Base-by-base conservation (phyloP, 2,329 filamentous ascomycete species). In the Sporothrix protearum region DNA sequence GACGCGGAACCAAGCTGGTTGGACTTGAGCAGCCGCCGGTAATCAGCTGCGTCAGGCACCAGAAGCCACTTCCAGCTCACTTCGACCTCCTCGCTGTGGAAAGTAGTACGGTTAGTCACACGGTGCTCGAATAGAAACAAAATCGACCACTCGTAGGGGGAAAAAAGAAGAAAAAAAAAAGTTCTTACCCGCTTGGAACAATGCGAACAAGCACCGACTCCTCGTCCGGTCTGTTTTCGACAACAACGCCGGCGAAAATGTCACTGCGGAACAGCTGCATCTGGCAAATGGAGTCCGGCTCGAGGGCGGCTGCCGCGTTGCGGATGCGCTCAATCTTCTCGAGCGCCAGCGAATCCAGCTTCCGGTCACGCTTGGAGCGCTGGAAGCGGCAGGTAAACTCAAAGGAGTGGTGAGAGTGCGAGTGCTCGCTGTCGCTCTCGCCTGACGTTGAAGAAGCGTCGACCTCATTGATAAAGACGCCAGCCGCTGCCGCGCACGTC, bases 321-420 rank as follows among this genome's bases (percentile, higher is more conserved):
- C 86, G 85, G 71, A 96, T 87, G 73, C 89, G 88, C 71, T 88
- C 83, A 78, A 92, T 90, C 69, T 87, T 86, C 76, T 96, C 94
- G 73, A 96, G 82, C 1, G 85, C 82, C 70, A 92, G 88, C 47
- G 87, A 86, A 70, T 92, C 88, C 68, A 90, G 80, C 75, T 91
- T 92, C 81, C 91, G 93, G 74, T 93, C 90, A 77, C 96, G 90
- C 83, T 96, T 97, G 16, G 92, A 89, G 67, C 96, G 89, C 80
- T 99, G 96, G 81, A 97, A 97, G 73, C 94, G 92, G 82, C 96
- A 99, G 76, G 92, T 93, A 79, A 98, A 94, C 78, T 97, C 93
- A 76, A 96, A 95, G 0, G 92, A 16, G 36, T 64, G 59, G 36
- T 64, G 59, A 3, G 59, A 64, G 9, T 97, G 91, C 75, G 92